Conservation (phyloP, 495 filamentous ascomycete genomes). For the Alectoria sarmentosa region DNA sequence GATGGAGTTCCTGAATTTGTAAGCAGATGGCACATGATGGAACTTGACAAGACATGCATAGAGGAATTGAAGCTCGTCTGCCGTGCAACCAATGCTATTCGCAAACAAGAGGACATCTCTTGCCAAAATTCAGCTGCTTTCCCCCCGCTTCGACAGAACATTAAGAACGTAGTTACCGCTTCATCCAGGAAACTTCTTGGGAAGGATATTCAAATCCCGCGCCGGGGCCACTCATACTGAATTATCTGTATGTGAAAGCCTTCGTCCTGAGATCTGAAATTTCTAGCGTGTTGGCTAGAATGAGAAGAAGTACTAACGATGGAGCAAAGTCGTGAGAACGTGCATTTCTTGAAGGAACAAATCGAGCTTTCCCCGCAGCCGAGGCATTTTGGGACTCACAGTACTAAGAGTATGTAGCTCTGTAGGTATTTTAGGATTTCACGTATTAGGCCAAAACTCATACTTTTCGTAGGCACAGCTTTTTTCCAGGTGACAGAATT, state of each 20-base stretch:
- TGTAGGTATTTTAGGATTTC: no score
- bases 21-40: constrained; percentile 11
- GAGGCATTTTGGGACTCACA: neutral
- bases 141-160: neutral
- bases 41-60: constrained; percentile 48
- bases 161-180: constrained; percentile 44
- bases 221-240: constrained; percentile 52
- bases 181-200: constrained; percentile 69
- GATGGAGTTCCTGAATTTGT: constrained; percentile 64
- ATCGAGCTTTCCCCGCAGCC: neutral
- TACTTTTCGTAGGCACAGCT: no score
- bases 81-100: constrained; percentile 73
- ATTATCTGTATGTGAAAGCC: neutral
- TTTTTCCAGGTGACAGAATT: no score
- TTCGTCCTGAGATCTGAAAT: neutral
- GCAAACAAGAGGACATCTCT: constrained; percentile 76
- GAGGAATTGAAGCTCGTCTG: constrained; percentile 86
- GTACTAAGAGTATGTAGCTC: no score
- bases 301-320: neutral
- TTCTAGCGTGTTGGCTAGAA: neutral
- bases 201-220: constrained; percentile 72
- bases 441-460: no score
- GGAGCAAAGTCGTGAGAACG: neutral
- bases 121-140: constrained; percentile 7
- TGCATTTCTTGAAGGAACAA: neutral